Conservation (phyloP, 257 asterid species). For the Mitragyna speciosa region DNA sequence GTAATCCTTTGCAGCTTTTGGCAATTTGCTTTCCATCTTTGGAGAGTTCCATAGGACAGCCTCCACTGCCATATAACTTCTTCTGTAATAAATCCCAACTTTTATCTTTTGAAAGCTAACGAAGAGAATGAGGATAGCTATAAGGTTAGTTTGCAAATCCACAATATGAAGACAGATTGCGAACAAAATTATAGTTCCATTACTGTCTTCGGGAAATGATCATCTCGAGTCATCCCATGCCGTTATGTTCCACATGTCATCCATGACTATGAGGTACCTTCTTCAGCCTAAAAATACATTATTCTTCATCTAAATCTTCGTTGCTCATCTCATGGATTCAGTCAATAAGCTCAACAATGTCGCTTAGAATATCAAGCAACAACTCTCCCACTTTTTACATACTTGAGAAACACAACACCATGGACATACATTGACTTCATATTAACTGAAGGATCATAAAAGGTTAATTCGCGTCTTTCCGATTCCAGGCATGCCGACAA, state of each 20-base stretch:
- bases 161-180: not conserved
- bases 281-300: not conserved
- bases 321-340: constrained; percentile 26
- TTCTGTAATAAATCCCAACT: not conserved
- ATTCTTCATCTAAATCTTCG: not conserved
- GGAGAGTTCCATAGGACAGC: not conserved
- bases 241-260: not conserved
- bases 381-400: constrained; percentile 28
- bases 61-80: not conserved
- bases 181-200: not conserved
- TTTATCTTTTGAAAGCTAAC: not conserved
- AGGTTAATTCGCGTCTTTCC: constrained; percentile 27
- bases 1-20: not conserved
- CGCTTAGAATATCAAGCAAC: constrained; percentile 33
- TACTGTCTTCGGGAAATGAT: not conserved
- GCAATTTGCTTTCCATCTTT: not conserved
- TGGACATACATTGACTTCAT: constrained; percentile 36
- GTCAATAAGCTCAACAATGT: constrained; percentile 24
- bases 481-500: constrained; percentile 41
- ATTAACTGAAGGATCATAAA: constrained; percentile 25
- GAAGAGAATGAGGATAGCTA: not conserved
- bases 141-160: not conserved
- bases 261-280: not conserved
- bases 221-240: not conserved
- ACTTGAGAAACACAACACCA: constrained; percentile 46